phyloP scores from a whole-genome alignment of 768 basidiomycete species.

The Suillus occidentalis region DNA sequence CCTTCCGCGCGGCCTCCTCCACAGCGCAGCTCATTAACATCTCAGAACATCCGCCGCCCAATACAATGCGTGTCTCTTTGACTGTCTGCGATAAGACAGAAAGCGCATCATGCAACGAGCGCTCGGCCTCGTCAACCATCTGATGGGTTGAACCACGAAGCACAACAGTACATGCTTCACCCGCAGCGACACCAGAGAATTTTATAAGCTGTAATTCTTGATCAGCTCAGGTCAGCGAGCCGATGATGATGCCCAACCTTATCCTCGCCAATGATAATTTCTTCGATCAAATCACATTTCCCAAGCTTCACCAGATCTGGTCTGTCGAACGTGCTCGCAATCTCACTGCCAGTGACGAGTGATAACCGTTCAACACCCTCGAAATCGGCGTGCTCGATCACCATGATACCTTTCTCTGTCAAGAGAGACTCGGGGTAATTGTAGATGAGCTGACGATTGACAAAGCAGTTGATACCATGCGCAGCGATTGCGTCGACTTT shows the following conservation, averaged over 20 bases:
- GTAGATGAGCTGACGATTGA: constrained; percentile 98
- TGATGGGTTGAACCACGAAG: constrained; percentile 96
- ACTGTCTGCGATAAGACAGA: constrained; percentile 97
- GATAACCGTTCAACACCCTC: constrained; percentile 97
- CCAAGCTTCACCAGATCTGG: constrained; percentile 93
- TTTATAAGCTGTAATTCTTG: constrained; percentile 76
- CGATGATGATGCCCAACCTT: constrained; percentile 57
- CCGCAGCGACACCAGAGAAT: constrained; percentile 98
- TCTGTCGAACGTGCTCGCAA: constrained; percentile 91
- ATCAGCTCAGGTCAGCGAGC: constrained; percentile 7
- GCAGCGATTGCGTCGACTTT: constrained; percentile 94
- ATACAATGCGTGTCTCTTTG: constrained; percentile 90
- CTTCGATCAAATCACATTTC: constrained; percentile 91
- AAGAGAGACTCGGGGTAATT: constrained; percentile 97
- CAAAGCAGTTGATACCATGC: constrained; percentile 95
- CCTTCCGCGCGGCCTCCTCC: constrained; percentile 80
- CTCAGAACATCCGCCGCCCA: constrained; percentile 97
- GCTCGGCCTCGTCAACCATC: constrained; percentile 99
- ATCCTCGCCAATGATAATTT: constrained; percentile 99
- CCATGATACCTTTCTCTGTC: constrained; percentile 93
- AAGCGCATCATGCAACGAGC: constrained; percentile 95
- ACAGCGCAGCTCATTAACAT: constrained; percentile 97
- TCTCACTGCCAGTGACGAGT: constrained; percentile 96
- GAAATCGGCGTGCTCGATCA: constrained; percentile 98
- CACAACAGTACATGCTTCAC: constrained; percentile 98